These are phyloP conservation scores for Penicillium cosmopolitanum DNA, from an alignment of 495 filamentous ascomycete species.

Conservation along the genomic window DNA sequence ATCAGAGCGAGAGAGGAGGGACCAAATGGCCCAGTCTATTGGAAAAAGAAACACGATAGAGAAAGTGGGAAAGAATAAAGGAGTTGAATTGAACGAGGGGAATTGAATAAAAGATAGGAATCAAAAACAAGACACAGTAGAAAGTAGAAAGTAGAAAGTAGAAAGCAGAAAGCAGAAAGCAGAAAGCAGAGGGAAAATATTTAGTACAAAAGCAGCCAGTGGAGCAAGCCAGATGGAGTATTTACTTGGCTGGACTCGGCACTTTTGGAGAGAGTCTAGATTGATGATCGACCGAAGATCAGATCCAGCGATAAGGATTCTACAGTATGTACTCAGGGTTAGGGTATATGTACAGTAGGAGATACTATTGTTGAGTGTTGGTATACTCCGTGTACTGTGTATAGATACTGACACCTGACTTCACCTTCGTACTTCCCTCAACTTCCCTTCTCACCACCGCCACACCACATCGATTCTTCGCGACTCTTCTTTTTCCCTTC, in stretches of 20 bases:
- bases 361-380: too few species aligned
- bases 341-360: too few species aligned
- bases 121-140: not conserved
- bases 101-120: not conserved
- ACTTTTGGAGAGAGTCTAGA: constrained; percentile 5
- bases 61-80: not conserved
- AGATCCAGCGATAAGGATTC: constrained; percentile 4
- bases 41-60: not conserved
- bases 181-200: not conserved
- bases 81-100: not conserved
- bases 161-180: not conserved
- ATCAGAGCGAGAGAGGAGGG: constrained; percentile 17
- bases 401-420: too few species aligned
- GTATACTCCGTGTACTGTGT: too few species aligned
- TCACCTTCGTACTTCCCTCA: too few species aligned
- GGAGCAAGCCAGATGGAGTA: not conserved
- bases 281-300: constrained; percentile 8
- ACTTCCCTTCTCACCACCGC: too few species aligned
- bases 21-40: not conserved
- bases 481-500: not conserved
- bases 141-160: not conserved
- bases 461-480: not conserved
- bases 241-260: not conserved
- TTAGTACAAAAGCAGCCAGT: not conserved
- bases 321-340: too few species aligned